These are phyloP conservation scores for Shiraia bambusicola DNA, from an alignment of 2,329 filamentous ascomycete species.

Conservation along the genomic window DNA sequence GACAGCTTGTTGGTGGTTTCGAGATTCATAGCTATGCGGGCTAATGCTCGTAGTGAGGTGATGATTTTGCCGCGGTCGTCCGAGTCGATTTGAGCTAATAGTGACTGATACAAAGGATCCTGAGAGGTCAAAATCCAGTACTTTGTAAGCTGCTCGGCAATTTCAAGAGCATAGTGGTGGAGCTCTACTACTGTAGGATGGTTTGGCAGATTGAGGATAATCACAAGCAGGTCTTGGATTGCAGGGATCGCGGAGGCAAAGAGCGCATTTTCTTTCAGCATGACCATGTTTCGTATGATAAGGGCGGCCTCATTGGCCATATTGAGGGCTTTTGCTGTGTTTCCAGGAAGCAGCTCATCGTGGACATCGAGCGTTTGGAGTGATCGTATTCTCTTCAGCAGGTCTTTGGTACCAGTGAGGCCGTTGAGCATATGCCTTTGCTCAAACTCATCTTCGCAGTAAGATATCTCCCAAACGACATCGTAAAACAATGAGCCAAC, in stretches of 20 bases:
- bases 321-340: slow-evolving; percentile 69
- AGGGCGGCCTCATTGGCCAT: slow-evolving; percentile 83
- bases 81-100: slow-evolving; percentile 58
- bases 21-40: slow-evolving; percentile 83
- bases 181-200: slow-evolving; percentile 75
- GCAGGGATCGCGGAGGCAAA: slow-evolving; percentile 76
- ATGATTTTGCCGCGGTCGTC: slow-evolving; percentile 81
- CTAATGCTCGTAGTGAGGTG: slow-evolving; percentile 76
- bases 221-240: slow-evolving; percentile 78
- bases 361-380: slow-evolving; percentile 62
- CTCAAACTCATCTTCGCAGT: slow-evolving; percentile 55
- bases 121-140: slow-evolving; percentile 71
- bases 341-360: slow-evolving; percentile 68
- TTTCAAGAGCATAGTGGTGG: slow-evolving; percentile 88
- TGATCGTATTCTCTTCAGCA: slow-evolving; percentile 69
- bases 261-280: slow-evolving; percentile 81
- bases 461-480: slow-evolving; percentile 77
- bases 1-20: slow-evolving; percentile 76
- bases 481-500: slow-evolving; percentile 79
- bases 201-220: slow-evolving; percentile 75
- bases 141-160: slow-evolving; percentile 85
- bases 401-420: slow-evolving; percentile 66
- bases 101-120: slow-evolving; percentile 76
- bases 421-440: slow-evolving; percentile 61
- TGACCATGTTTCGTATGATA: slow-evolving; percentile 94